Evolutionary conservation across 148 eudicot species (phyloP).

Genomic region (Heliosperma pusillum): DNA sequence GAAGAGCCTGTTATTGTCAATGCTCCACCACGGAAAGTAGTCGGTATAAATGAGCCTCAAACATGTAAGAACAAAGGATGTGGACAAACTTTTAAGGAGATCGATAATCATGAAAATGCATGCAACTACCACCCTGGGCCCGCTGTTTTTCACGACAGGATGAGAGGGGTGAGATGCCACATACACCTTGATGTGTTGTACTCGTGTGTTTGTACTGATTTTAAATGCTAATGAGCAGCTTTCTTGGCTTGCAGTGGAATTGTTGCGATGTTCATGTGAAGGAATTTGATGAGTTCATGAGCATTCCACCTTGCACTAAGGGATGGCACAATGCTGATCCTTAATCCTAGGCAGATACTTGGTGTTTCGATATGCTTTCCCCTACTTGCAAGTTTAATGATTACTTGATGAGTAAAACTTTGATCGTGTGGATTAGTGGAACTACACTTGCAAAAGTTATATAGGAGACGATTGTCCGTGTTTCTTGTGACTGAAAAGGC

Average conservation of each 20-base stretch:
- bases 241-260: slow-evolving; percentile 69
- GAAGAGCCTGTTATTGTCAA: slow-evolving; percentile 30
- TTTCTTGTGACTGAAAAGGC: neutral
- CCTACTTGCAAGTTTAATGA: slow-evolving; percentile 10
- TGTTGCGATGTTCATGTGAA: slow-evolving; percentile 90
- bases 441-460: neutral
- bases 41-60: slow-evolving; percentile 72
- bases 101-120: slow-evolving; percentile 71
- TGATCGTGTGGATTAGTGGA: neutral
- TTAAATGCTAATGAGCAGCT: slow-evolving; percentile 4
- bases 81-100: slow-evolving; percentile 77
- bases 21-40: slow-evolving; percentile 43
- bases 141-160: slow-evolving; percentile 78
- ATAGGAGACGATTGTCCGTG: neutral
- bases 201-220: neutral
- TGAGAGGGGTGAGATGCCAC: slow-evolving; percentile 73
- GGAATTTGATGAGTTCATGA: slow-evolving; percentile 96
- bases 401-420: neutral
- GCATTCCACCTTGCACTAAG: slow-evolving; percentile 80
- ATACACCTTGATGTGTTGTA: neutral
- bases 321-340: slow-evolving; percentile 96
- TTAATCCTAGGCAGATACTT: slow-evolving; percentile 24
- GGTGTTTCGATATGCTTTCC: slow-evolving; percentile 9
- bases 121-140: slow-evolving; percentile 96
- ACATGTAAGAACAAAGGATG: slow-evolving; percentile 86